Evolutionary conservation across 1,139 yeast species (phyloP).

Genomic region (Hanseniaspora uvarum): DNA sequence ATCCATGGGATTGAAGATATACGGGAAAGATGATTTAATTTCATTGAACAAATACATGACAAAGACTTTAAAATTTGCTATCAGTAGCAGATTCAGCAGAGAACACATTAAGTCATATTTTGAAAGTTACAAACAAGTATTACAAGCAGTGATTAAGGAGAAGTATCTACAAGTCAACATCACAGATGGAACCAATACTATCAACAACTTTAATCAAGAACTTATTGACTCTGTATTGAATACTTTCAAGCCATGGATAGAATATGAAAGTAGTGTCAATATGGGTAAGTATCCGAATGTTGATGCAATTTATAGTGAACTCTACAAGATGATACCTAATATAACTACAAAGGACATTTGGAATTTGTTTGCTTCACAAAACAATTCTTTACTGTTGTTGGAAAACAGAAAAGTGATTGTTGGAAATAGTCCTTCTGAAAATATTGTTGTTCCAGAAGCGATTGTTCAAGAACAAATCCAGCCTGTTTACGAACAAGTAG

Average conservation of each 20-base stretch:
- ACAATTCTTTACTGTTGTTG: background rate
- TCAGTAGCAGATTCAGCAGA: constrained; percentile 4
- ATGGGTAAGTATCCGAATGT: constrained; percentile 16
- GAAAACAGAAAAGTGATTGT: background rate
- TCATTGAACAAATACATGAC: constrained; percentile 6
- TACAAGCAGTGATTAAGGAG: background rate
- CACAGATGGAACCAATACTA: background rate
- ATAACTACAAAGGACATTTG: constrained; percentile 8
- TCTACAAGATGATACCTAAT: constrained; percentile 4
- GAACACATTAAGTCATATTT: constrained; percentile 14
- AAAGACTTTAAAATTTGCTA: constrained; percentile 3
- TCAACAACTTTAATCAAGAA: background rate
- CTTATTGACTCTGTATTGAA: background rate
- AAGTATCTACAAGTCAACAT: background rate
- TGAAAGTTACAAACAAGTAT: constrained; percentile 4
- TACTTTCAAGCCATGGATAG: constrained; percentile 6
- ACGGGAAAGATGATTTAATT: constrained; percentile 3
- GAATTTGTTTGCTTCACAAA: constrained; percentile 10
- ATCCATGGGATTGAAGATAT: constrained; percentile 8
- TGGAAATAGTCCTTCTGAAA: background rate
- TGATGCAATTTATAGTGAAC: constrained; percentile 5
- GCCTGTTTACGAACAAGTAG: constrained; percentile 7
- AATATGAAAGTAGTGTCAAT: constrained; percentile 8
- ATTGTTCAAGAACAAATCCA: background rate
- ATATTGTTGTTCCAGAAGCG: background rate